These are phyloP conservation scores for Fusarium sp. DNA, from an alignment of 2,329 filamentous ascomycete species.

Conservation along the genomic window DNA sequence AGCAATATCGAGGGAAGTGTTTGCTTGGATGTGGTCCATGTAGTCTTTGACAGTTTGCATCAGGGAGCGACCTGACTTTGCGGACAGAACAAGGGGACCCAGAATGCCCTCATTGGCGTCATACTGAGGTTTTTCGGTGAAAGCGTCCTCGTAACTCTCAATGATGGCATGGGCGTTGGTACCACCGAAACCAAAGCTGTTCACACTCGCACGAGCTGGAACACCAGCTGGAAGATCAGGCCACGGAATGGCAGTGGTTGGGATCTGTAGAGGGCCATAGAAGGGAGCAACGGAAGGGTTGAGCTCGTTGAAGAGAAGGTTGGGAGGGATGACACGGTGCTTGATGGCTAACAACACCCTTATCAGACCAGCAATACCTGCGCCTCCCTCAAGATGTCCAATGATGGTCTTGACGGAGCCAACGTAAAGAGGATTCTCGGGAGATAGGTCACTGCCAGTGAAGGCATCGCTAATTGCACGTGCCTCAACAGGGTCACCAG, in stretches of 20 bases:
- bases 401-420: conserved; percentile 32
- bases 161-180: conserved; percentile 30
- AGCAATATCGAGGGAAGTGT: neutral
- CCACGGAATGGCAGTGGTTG: conserved; percentile 3
- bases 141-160: conserved; percentile 4
- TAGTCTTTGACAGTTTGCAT: neutral
- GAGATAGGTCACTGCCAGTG: neutral
- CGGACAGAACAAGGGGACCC: neutral
- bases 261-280: conserved; percentile 1
- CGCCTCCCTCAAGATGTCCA: conserved; percentile 21
- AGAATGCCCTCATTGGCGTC: neutral
- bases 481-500: conserved; percentile 47
- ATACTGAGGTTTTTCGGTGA: too few relatives aligned
- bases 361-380: conserved; percentile 10
- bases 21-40: neutral
- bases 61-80: neutral
- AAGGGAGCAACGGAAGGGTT: conserved; percentile 10
- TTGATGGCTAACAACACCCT: neutral
- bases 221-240: neutral
- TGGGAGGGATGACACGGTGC: neutral
- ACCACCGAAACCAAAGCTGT: conserved; percentile 22
- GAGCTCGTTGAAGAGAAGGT: conserved; percentile 7
- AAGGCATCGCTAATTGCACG: conserved; percentile 5
- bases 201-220: conserved; percentile 9
- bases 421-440: conserved; percentile 13